Base-by-base conservation (phyloP, 108 stramenopile genomes). In the Skeletonema menzelii region DNA sequence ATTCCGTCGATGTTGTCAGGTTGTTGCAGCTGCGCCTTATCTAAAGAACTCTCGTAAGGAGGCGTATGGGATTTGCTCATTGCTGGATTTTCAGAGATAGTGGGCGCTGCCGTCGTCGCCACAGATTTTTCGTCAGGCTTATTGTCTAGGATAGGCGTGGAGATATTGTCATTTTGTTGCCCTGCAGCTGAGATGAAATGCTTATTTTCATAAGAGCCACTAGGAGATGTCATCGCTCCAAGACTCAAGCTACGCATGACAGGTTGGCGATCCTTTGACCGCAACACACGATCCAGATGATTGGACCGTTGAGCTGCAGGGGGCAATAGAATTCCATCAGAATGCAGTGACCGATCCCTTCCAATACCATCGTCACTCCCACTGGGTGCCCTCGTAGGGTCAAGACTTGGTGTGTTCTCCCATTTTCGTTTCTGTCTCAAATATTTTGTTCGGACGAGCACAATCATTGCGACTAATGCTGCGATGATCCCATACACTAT, bases 1-100 rank as follows among this genome's bases (percentile, higher is more conserved):
- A 93, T 89, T 58, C 88, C 84, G 61, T 85, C 81, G 37, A 85
- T 67, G 34, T 75, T 73, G 32, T 73, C 78, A 31, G 67, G 46
- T 53, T 61, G 26, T 56, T 59, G 67, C 19, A 56, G 40, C 1
- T 59, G 46, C 8, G 67, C 37, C 0, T 72, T 61, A 26, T 72
- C 37, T 11, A n/a, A 35, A 28, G 58, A 17, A 24, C 37, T 56
- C 11, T 64, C 61, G 1, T 32, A 14, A 8, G 71, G 71, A 44
- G 63, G 38, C 27, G 71, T 67, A 20, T 37, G 3, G 2, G 73
- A 61, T 2, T 65, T 44, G 8, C 30, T 26, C 4, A 67, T 44
- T 46, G 72, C 59, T 13, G 46, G 19, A 15, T 5, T 42, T 42
- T 15, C 40, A 42, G 40, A 11, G 15, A n/a, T 42, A 15, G 40